A percentile compares a stretch with the other conserved stretches of the same genome.
These are phyloP conservation scores for Sorghum bicolor DNA, from an alignment of 176 grass and related monocot genomes.

Conservation along the genomic window Sorghum_bicolor_NCBIv3 NC_012877.2:62479001-62479500, in stretches of 20 bases:
- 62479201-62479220: background rate
- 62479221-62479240: background rate
- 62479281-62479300: background rate
- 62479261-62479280: background rate
- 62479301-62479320: background rate
- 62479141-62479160: constrained; percentile 93
- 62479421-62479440: background rate
- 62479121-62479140: constrained; percentile 79
- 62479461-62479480: constrained; percentile 66
- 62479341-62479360: background rate
- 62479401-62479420: background rate
- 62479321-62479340: background rate
- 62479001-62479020: background rate
- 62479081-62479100: constrained; percentile 71
- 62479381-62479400: background rate
- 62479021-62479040: background rate
- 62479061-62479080: constrained; percentile 6
- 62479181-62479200: constrained; percentile 69
- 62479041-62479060: constrained; percentile 7
- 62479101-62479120: constrained; percentile 61
- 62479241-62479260: background rate
- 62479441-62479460: background rate
- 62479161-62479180: constrained; percentile 48
- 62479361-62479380: background rate
- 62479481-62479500: constrained; percentile 76